Evolutionary conservation across 2,329 filamentous ascomycete genomes (phyloP).

Genomic region (Arachnomyces sp.): DNA sequence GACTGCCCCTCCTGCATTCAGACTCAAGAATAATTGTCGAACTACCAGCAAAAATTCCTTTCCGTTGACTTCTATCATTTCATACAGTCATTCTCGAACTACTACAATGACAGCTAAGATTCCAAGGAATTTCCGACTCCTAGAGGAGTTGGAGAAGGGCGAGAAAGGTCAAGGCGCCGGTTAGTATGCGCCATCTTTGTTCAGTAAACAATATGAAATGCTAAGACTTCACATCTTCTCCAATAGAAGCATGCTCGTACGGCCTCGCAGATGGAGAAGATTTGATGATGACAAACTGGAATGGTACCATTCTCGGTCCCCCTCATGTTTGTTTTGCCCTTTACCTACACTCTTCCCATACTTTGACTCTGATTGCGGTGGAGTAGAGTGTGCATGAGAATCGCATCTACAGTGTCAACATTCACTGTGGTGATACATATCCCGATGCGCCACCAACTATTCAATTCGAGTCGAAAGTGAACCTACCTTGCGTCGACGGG

Average conservation of each 20-base stretch:
- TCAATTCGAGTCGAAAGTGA: constrained; percentile 88
- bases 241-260: constrained; percentile 86
- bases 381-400: constrained; percentile 88
- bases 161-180: constrained; percentile 94
- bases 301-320: constrained; percentile 92
- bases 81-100: constrained; percentile 2
- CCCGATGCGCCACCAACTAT: constrained; percentile 83
- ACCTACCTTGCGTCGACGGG: constrained; percentile 86
- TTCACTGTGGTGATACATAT: constrained; percentile 86
- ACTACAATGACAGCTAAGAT: constrained; percentile 61
- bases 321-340: constrained; percentile 65
- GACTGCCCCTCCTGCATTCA: too few relatives aligned
- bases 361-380: constrained; percentile 7
- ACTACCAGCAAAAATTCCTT: too few relatives aligned
- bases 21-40: too few relatives aligned
- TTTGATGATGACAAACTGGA: constrained; percentile 96
- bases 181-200: constrained; percentile 14
- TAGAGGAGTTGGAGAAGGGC: constrained; percentile 97
- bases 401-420: constrained; percentile 95
- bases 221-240: constrained; percentile 18
- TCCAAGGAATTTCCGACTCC: constrained; percentile 88
- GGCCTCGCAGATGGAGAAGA: constrained; percentile 91
- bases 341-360: constrained; percentile 12
- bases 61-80: constrained; percentile 1
- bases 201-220: neutral